phyloP scores from a whole-genome alignment of 2,329 filamentous ascomycete genomes.

The Chaetothyriales sp. region DNA sequence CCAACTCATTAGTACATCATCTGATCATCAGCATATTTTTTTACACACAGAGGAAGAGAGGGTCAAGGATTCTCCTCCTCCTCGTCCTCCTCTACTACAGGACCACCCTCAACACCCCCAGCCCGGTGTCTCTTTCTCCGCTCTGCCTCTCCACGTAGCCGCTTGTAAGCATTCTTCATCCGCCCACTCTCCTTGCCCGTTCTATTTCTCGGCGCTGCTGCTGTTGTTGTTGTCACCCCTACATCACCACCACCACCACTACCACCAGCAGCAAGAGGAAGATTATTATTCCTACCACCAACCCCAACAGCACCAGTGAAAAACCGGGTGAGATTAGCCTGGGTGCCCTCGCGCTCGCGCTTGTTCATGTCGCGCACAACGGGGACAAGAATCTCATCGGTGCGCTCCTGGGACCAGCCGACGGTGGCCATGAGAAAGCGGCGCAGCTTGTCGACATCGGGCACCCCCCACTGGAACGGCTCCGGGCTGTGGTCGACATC shows the following conservation, averaged over 20 bases:
- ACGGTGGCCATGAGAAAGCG: constrained; percentile 80
- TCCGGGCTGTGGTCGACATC: constrained; percentile 70
- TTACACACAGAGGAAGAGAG: background rate
- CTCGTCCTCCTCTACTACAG: constrained; percentile 13
- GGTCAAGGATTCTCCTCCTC: background rate
- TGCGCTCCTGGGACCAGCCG: constrained; percentile 81
- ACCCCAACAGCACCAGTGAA: constrained; percentile 62
- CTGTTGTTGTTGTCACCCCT: no score
- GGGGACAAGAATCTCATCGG: constrained; percentile 87
- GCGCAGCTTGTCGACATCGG: constrained; percentile 72
- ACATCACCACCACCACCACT: constrained; percentile 6
- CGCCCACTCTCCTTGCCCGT: constrained; percentile 51
- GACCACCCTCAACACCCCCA: constrained; percentile 29
- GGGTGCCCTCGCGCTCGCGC: constrained; percentile 74
- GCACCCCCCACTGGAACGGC: constrained; percentile 86
- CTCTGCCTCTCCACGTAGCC: constrained; percentile 43
- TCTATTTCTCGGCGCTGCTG: constrained; percentile 47
- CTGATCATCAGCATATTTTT: background rate
- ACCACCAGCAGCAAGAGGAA: constrained; percentile 44
- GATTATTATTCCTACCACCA: constrained; percentile 36
- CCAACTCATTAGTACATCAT: no score
- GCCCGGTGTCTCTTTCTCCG: constrained; percentile 13
- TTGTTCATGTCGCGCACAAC: constrained; percentile 93
- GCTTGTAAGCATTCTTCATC: constrained; percentile 60
- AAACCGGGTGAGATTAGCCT: constrained; percentile 88